Percentiles rank a stretch among this genome's conserved stretches.
phyloP scores from a whole-genome alignment of 108 stramenopile species.

The Cylindrotheca closterium region DNA sequence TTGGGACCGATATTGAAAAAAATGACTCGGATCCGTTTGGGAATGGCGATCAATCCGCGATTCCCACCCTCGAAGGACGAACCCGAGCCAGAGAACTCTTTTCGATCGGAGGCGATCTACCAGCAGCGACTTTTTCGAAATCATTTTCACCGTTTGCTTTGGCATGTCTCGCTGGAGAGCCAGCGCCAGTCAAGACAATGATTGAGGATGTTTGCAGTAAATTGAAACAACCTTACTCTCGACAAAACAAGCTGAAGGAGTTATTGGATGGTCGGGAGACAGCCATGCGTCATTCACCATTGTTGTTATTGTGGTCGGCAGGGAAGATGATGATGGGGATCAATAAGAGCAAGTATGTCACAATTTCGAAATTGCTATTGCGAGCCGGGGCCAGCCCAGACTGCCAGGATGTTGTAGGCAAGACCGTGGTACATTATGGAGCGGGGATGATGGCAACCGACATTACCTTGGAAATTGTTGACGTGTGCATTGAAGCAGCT shows the following conservation, averaged over 20 bases:
- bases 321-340: slow-evolving; percentile 33
- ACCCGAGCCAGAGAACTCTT: slow-evolving; percentile 21
- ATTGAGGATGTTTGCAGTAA: not conserved
- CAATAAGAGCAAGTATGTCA: slow-evolving; percentile 2
- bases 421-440: slow-evolving; percentile 48
- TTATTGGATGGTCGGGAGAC: slow-evolving; percentile 38
- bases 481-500: slow-evolving; percentile 34
- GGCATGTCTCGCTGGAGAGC: slow-evolving; percentile 13
- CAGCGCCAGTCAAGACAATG: slow-evolving; percentile 11
- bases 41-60: slow-evolving; percentile 37
- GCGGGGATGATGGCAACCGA: slow-evolving; percentile 44
- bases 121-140: slow-evolving; percentile 4
- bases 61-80: not conserved
- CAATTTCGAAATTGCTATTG: slow-evolving; percentile 19
- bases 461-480: slow-evolving; percentile 30
- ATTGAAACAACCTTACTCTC: not conserved
- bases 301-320: slow-evolving; percentile 23
- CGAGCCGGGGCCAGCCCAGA: slow-evolving; percentile 40
- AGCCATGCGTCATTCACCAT: slow-evolving; percentile 34
- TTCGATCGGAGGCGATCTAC: slow-evolving; percentile 33
- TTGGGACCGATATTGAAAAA: slow-evolving; percentile 33
- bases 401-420: slow-evolving; percentile 40
- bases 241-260: not conserved
- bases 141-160: slow-evolving; percentile 16
- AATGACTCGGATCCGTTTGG: slow-evolving; percentile 44